Percentiles rank a stretch among this genome's conserved stretches.
Conservation (phyloP, 805 yeast genomes). For the Lipomyces sp. region DNA sequence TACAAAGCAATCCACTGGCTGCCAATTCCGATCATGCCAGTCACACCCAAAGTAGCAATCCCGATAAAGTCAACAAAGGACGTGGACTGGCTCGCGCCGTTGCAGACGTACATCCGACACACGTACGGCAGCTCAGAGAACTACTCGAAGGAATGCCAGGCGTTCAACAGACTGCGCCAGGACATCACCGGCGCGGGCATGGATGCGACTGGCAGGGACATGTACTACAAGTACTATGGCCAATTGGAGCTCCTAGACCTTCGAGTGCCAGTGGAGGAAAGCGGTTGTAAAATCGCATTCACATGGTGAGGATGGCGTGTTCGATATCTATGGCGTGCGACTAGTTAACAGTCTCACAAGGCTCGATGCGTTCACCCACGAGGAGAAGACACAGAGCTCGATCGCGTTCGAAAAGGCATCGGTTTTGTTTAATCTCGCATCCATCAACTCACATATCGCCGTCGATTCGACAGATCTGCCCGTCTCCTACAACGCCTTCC, state of each 20-base stretch:
- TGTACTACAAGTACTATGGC: conserved; percentile 68
- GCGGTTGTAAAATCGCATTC: conserved; percentile 58
- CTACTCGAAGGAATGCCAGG: conserved; percentile 53
- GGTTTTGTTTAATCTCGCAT: conserved; percentile 72
- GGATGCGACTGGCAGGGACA: conserved; percentile 48
- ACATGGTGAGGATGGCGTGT: conserved; percentile 51
- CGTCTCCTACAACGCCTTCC: conserved; percentile 56
- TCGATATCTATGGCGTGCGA: not conserved
- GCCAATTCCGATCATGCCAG: conserved; percentile 20
- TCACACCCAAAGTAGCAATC: conserved; percentile 36
- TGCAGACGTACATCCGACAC: conserved; percentile 54
- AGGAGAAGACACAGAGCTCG: conserved; percentile 62
- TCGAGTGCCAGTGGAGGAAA: conserved; percentile 64
- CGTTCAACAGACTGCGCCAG: conserved; percentile 57
- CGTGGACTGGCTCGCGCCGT: conserved; percentile 63
- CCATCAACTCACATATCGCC: conserved; percentile 51
- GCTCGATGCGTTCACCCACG: conserved; percentile 58
- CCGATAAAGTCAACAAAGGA: conserved; percentile 50
- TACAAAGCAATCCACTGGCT: too few species aligned
- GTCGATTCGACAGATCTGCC: conserved; percentile 47
- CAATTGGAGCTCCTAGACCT: conserved; percentile 77
- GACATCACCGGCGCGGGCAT: conserved; percentile 52
- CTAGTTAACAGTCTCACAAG: conserved; percentile 4
- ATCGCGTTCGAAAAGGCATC: conserved; percentile 88
- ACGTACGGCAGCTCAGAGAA: conserved; percentile 62